These are phyloP conservation scores for Aspergillus sp. DNA, from an alignment of 2,329 filamentous ascomycete species.

Conservation along the genomic window DNA sequence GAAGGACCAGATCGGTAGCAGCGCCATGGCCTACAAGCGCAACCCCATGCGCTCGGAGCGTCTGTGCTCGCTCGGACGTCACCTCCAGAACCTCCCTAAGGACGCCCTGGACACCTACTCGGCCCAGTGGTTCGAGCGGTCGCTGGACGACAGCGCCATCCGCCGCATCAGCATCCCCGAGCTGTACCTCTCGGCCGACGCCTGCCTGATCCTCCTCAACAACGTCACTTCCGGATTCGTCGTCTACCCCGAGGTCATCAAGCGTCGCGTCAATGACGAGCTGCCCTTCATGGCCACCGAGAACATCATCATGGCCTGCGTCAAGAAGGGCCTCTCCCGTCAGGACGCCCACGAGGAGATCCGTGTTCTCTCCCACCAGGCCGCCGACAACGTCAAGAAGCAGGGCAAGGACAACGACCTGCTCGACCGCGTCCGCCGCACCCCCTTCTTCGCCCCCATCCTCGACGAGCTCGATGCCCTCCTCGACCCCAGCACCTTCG, in stretches of 20 bases:
- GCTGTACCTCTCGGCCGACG: conserved; percentile 66
- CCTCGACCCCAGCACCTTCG: conserved; percentile 61
- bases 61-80: conserved; percentile 57
- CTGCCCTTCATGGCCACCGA: conserved; percentile 81
- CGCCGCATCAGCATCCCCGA: conserved; percentile 59
- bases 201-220: conserved; percentile 49
- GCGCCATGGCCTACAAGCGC: conserved; percentile 67
- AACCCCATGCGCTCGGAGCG: conserved; percentile 58
- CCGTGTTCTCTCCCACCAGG: conserved; percentile 75
- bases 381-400: conserved; percentile 66
- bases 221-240: conserved; percentile 68
- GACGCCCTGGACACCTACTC: conserved; percentile 65
- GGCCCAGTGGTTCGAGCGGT: conserved; percentile 74
- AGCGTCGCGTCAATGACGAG: conserved; percentile 66
- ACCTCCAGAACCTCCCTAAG: conserved; percentile 53
- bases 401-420: conserved; percentile 77
- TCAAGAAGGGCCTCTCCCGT: conserved; percentile 65
- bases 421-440: conserved; percentile 70
- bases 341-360: conserved; percentile 88
- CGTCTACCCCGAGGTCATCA: conserved; percentile 75
- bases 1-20: conserved; percentile 71
- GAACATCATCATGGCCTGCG: conserved; percentile 73
- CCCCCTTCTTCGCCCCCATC: conserved; percentile 71
- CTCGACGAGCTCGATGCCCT: conserved; percentile 66
- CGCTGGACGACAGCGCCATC: conserved; percentile 74